These are phyloP conservation scores for Fusarium cyanostomum DNA, from an alignment of 2,329 filamentous ascomycete species.

Conservation along the genomic window DNA sequence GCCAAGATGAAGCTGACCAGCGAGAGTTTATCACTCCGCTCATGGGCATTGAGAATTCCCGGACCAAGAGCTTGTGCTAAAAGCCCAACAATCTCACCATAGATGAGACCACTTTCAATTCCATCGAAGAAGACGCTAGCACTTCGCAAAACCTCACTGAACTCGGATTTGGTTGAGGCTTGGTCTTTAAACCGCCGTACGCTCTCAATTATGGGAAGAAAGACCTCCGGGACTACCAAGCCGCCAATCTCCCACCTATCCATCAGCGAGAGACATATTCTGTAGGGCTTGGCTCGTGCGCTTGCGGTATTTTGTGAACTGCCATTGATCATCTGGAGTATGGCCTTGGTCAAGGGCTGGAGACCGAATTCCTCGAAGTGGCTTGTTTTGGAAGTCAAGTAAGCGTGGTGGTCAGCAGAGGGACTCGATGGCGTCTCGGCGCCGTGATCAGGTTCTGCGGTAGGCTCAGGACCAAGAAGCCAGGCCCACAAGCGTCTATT, in stretches of 20 bases:
- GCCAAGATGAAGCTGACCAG: slow-evolving; percentile 83
- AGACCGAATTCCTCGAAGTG: slow-evolving; percentile 88
- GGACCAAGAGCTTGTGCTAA: slow-evolving; percentile 68
- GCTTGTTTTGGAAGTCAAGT: slow-evolving; percentile 69
- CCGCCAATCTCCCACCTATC: slow-evolving; percentile 98
- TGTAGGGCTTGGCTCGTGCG: slow-evolving; percentile 84
- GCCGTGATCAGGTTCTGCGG: slow-evolving; percentile 58
- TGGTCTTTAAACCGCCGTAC: slow-evolving; percentile 77
- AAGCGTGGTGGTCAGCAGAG: slow-evolving; percentile 55
- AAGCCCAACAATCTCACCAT: slow-evolving; percentile 79
- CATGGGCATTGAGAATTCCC: slow-evolving; percentile 53
- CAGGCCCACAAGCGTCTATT: slow-evolving; percentile 96
- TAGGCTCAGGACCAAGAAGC: slow-evolving; percentile 83
- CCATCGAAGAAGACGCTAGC: slow-evolving; percentile 97
- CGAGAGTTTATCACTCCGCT: slow-evolving; percentile 71
- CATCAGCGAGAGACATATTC: slow-evolving; percentile 95
- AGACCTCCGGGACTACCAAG: slow-evolving; percentile 86
- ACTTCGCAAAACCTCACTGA: slow-evolving; percentile 88
- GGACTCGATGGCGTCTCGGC: slow-evolving; percentile 57
- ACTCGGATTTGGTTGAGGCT: slow-evolving; percentile 73
- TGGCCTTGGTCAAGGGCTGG: slow-evolving; percentile 74
- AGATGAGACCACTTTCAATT: slow-evolving; percentile 93
- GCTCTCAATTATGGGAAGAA: slow-evolving; percentile 84
- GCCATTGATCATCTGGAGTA: slow-evolving; percentile 77
- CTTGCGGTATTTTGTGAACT: slow-evolving; percentile 47